Conservation (phyloP, 2,329 filamentous ascomycete species). For the Curvularia hawaiiensis region DNA sequence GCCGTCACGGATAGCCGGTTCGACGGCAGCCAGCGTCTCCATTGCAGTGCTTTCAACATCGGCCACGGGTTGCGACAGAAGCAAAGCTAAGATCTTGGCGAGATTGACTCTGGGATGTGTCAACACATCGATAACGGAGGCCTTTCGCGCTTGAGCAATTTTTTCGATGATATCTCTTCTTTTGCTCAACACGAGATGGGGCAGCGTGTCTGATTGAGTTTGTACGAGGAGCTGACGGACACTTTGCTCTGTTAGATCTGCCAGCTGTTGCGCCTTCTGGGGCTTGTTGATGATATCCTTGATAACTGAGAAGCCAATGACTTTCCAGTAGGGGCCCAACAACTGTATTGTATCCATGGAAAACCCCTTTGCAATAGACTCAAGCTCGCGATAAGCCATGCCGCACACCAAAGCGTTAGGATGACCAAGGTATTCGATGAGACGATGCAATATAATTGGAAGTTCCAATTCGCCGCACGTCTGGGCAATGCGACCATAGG, state of each 20-base stretch:
- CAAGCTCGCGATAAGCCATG: conserved; percentile 82
- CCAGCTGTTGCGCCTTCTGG: conserved; percentile 79
- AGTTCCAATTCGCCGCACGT: conserved; percentile 80
- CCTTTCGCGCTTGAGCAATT: conserved; percentile 72
- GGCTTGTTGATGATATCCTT: conserved; percentile 81
- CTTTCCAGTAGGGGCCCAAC: conserved; percentile 88
- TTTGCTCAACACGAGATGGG: conserved; percentile 81
- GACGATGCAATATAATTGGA: conserved; percentile 80
- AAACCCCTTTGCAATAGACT: conserved; percentile 71
- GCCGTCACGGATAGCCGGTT: conserved; percentile 68
- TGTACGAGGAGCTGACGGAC: conserved; percentile 74
- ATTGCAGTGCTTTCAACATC: conserved; percentile 72
- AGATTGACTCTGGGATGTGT: conserved; percentile 62
- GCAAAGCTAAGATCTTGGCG: conserved; percentile 62
- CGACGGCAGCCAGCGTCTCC: conserved; percentile 70
- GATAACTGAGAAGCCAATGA: conserved; percentile 78
- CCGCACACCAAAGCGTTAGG: conserved; percentile 78
- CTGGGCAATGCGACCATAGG: conserved; percentile 82
- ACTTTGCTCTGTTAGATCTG: conserved; percentile 78
- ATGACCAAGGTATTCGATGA: conserved; percentile 87
- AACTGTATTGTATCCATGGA: conserved; percentile 68
- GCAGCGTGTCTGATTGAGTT: conserved; percentile 81
- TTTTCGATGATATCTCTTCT: conserved; percentile 78
- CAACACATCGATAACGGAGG: conserved; percentile 64
- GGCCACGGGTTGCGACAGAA: conserved; percentile 64